These are phyloP conservation scores for Cladosporium phlei DNA, from an alignment of 2,329 filamentous ascomycete species.

Conservation along the genomic window DNA sequence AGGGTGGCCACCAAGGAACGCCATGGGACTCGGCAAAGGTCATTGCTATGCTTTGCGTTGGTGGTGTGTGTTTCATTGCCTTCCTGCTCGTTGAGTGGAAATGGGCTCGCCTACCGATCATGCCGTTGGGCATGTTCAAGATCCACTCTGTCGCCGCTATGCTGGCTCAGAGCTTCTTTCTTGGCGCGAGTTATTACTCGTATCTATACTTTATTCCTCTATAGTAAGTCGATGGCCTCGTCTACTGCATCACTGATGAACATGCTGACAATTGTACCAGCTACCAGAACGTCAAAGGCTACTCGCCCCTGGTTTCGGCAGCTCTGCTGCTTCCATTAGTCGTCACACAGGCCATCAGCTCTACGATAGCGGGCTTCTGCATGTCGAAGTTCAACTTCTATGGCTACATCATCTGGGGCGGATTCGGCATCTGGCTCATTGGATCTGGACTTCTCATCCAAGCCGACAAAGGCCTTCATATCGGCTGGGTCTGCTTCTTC, in stretches of 20 bases:
- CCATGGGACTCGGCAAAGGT: conserved; percentile 54
- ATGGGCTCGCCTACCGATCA: conserved; percentile 53
- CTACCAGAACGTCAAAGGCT: conserved; percentile 70
- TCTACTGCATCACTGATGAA: neutral
- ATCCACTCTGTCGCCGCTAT: conserved; percentile 52
- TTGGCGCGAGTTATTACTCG: conserved; percentile 60
- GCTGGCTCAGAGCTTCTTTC: conserved; percentile 55
- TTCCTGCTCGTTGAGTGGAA: conserved; percentile 55
- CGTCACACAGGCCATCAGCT: conserved; percentile 28
- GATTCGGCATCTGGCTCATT: conserved; percentile 35
- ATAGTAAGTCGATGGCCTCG: conserved; percentile 43
- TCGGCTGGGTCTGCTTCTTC: conserved; percentile 48
- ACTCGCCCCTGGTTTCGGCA: conserved; percentile 60
- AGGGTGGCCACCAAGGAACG: conserved; percentile 44
- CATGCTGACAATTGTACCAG: neutral
- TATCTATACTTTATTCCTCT: conserved; percentile 76
- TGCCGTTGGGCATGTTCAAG: conserved; percentile 54
- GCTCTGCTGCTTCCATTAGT: conserved; percentile 47
- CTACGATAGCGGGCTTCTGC: conserved; percentile 37
- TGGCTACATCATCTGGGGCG: conserved; percentile 45
- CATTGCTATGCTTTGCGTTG: conserved; percentile 55
- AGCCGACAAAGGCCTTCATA: conserved; percentile 29
- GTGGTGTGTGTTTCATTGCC: conserved; percentile 40
- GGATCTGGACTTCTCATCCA: conserved; percentile 37
- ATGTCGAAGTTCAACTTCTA: conserved; percentile 46